Percentiles rank a stretch among this genome's conserved stretches.
Conservation (phyloP, 257 asterid species). For the Scutellaria minor region DNA sequence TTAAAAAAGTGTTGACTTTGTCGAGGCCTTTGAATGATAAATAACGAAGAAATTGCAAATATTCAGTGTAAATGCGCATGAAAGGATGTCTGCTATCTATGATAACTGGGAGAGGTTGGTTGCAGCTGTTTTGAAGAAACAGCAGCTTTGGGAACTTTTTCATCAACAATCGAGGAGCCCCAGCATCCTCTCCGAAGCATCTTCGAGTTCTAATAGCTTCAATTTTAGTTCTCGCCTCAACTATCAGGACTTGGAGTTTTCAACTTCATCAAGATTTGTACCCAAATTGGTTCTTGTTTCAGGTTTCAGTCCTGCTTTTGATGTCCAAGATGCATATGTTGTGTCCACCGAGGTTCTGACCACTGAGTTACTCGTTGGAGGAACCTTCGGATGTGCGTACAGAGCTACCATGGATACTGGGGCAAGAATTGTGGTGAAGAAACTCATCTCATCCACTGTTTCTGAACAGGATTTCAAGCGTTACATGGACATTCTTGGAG, state of each 20-base stretch:
- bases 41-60: too few species aligned
- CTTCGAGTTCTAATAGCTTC: constrained; percentile 31
- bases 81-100: constrained; percentile 32
- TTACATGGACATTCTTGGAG: constrained; percentile 11
- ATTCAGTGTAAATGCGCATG: too few species aligned
- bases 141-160: constrained; percentile 42
- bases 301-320: constrained; percentile 15
- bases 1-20: too few species aligned
- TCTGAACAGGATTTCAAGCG: constrained; percentile 25
- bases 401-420: constrained; percentile 1
- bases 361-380: constrained; percentile 15
- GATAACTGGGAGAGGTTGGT: constrained; percentile 45
- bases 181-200: constrained; percentile 36
- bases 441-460: not conserved
- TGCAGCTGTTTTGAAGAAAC: constrained; percentile 33
- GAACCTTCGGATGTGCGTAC: constrained; percentile 24
- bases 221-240: not conserved
- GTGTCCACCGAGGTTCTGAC: constrained; percentile 11
- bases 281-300: constrained; percentile 31
- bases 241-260: not conserved
- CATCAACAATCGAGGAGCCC: constrained; percentile 37
- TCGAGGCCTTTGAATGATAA: too few species aligned
- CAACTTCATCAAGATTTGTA: not conserved
- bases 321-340: not conserved
- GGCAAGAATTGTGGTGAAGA: constrained; percentile 27